Evolutionary conservation across 139 green algal genomes (phyloP).

Genomic region (Chlamydomonas urium): DNA sequence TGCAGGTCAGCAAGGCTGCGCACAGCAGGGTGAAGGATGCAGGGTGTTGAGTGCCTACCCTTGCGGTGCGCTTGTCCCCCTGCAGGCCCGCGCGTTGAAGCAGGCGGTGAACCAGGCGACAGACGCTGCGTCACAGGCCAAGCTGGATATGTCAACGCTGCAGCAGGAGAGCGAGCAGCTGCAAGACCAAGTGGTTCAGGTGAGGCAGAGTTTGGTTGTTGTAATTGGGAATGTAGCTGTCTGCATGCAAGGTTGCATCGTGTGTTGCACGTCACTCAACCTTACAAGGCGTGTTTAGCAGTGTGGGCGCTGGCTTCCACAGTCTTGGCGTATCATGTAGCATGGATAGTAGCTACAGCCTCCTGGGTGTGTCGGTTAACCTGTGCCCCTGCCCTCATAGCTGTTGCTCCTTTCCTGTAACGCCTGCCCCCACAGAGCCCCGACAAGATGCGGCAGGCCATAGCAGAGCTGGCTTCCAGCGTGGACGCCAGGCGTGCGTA

Average conservation of each 20-base stretch:
- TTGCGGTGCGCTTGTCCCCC: not conserved
- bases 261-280: too few relatives aligned
- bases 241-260: too few relatives aligned
- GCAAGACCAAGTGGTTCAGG: slow-evolving; percentile 74
- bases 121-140: slow-evolving; percentile 54
- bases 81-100: slow-evolving; percentile 55
- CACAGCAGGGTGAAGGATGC: slow-evolving; percentile 17
- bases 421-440: too few relatives aligned
- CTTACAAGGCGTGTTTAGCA: too few relatives aligned
- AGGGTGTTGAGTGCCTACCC: not conserved
- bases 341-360: too few relatives aligned
- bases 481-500: slow-evolving; percentile 26
- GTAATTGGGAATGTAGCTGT: too few relatives aligned
- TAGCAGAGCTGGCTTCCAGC: slow-evolving; percentile 25
- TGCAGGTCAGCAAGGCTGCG: too few relatives aligned
- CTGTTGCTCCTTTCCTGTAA: too few relatives aligned
- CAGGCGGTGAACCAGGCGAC: slow-evolving; percentile 42
- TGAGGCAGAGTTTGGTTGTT: slow-evolving; percentile 25
- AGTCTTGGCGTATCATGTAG: too few relatives aligned
- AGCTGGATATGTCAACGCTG: slow-evolving; percentile 54
- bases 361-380: too few relatives aligned
- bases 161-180: slow-evolving; percentile 59
- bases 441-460: slow-evolving; percentile 37
- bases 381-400: too few relatives aligned
- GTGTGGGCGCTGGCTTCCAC: too few relatives aligned